Conservation (phyloP, 192 early-diverging fungal genomes). For the Kickxella alabastrina region DNA sequence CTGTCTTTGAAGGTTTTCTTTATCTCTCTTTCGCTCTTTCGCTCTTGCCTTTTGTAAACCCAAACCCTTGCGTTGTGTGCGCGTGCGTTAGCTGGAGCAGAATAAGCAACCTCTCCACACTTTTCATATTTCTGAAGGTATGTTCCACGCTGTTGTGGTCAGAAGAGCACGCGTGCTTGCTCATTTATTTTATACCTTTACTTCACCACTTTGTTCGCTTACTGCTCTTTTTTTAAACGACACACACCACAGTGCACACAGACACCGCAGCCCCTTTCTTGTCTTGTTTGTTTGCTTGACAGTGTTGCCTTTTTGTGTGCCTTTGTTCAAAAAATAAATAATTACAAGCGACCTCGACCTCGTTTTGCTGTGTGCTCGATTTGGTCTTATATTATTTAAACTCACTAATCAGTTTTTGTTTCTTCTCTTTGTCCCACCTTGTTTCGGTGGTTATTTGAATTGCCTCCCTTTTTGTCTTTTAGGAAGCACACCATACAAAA, state of each 20-base stretch:
- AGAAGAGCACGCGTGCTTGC: not conserved
- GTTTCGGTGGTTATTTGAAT: too few species aligned
- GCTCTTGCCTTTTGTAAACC: not conserved
- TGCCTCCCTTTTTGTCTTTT: too few species aligned
- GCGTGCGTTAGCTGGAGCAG: too few species aligned
- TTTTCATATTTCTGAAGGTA: not conserved
- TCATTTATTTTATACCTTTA: not conserved
- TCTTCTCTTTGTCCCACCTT: too few species aligned
- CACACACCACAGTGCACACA: not conserved
- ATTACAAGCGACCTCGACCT: too few species aligned
- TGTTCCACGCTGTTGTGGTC: not conserved
- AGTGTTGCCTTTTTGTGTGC: not conserved
- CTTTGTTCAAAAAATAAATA: not conserved
- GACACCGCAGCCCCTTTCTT: not conserved
- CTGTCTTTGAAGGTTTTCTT: too few species aligned
- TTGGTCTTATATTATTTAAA: too few species aligned
- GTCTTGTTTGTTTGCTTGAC: not conserved
- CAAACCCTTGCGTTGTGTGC: not conserved
- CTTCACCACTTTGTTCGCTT: slow-evolving; percentile 9
- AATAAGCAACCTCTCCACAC: too few species aligned
- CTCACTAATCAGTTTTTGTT: too few species aligned
- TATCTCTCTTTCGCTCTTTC: not conserved
- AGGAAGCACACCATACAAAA: too few species aligned
- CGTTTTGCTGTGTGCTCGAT: too few species aligned
- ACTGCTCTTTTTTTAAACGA: slow-evolving; percentile 10